Conservation (phyloP, 345 rosid genomes). For the Orychophragmus violaceus region DNA sequence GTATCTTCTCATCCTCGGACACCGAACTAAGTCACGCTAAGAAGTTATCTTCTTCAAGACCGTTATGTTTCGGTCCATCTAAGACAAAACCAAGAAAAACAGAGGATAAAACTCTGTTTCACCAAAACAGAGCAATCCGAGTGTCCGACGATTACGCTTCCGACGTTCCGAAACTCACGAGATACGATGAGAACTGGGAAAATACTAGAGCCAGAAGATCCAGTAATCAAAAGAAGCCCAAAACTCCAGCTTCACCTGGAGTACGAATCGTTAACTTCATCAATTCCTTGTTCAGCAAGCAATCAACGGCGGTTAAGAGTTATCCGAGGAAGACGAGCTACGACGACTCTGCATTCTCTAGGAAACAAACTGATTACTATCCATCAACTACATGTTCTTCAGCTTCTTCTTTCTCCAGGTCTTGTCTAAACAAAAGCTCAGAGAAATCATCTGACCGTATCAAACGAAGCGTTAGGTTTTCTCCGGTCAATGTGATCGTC, state of each 20-base stretch:
- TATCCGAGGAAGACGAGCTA: slow-evolving; percentile 29
- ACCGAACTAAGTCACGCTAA: slow-evolving; percentile 47
- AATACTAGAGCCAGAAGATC: slow-evolving; percentile 53
- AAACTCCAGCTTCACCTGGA: slow-evolving; percentile 84
- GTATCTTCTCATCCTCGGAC: slow-evolving; percentile 79
- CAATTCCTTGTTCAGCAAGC: slow-evolving; percentile 60
- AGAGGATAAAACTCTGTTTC: slow-evolving; percentile 30
- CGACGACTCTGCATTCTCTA: slow-evolving; percentile 19
- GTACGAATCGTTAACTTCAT: slow-evolving; percentile 63
- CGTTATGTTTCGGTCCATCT: slow-evolving; percentile 35
- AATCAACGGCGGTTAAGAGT: slow-evolving; percentile 38
- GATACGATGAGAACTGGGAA: slow-evolving; percentile 34
- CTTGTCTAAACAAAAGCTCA: slow-evolving; percentile 63
- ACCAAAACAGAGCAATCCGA: slow-evolving; percentile 38
- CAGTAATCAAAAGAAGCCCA: slow-evolving; percentile 55
- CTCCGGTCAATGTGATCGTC: slow-evolving; percentile 60
- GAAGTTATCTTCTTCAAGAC: slow-evolving; percentile 29
- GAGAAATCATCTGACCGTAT: slow-evolving; percentile 52
- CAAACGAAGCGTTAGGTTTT: slow-evolving; percentile 61
- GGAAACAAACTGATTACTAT: slow-evolving; percentile 37
- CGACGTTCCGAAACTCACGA: slow-evolving; percentile 31
- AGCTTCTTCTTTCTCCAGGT: slow-evolving; percentile 75
- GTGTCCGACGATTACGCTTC: slow-evolving; percentile 25
- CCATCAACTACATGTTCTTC: slow-evolving; percentile 58
- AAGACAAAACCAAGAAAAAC: slow-evolving; percentile 36